Conservation (phyloP, 192 early-diverging fungal genomes). For the Coemansia sp. region DNA sequence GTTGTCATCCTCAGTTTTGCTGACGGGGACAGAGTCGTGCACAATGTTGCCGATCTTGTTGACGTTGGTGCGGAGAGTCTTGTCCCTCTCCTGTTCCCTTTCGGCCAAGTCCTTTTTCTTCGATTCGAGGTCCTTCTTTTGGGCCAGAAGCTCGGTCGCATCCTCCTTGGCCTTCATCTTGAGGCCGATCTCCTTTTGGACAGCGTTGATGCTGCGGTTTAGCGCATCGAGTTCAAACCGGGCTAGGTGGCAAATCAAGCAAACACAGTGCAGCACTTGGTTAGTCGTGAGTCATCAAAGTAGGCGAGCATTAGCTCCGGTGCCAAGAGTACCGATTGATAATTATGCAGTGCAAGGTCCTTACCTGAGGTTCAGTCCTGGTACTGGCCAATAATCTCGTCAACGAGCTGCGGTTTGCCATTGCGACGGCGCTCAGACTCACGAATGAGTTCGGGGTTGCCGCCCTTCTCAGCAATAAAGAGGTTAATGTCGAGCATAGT, state of each 20-base stretch:
- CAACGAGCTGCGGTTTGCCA: conserved; percentile 81
- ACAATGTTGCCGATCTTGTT: conserved; percentile 97
- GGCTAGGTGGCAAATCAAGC: conserved; percentile 53
- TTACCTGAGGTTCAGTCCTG: conserved; percentile 86
- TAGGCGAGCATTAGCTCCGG: background rate
- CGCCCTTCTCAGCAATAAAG: conserved; percentile 87
- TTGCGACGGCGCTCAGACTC: conserved; percentile 94
- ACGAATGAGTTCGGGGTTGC: conserved; percentile 88
- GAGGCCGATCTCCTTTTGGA: conserved; percentile 88
- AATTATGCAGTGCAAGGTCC: background rate
- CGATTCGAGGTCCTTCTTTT: conserved; percentile 75
- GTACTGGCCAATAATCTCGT: conserved; percentile 89
- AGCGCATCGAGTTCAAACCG: conserved; percentile 84
- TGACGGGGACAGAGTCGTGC: conserved; percentile 86
- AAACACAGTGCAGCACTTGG: background rate
- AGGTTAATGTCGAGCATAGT: conserved; percentile 89
- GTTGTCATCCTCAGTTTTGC: conserved; percentile 85
- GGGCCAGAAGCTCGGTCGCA: conserved; percentile 67
- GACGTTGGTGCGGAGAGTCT: conserved; percentile 68
- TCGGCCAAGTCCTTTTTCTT: conserved; percentile 71
- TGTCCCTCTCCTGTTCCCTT: conserved; percentile 79
- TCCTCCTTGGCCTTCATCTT: conserved; percentile 94
- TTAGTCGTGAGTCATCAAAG: conserved; percentile 13
- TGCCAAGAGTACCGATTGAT: background rate
- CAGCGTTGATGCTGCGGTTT: conserved; percentile 89